These are phyloP conservation scores for Caryopteris hybrid DNA, from an alignment of 305 asterid species.

Conservation along the genomic window DNA sequence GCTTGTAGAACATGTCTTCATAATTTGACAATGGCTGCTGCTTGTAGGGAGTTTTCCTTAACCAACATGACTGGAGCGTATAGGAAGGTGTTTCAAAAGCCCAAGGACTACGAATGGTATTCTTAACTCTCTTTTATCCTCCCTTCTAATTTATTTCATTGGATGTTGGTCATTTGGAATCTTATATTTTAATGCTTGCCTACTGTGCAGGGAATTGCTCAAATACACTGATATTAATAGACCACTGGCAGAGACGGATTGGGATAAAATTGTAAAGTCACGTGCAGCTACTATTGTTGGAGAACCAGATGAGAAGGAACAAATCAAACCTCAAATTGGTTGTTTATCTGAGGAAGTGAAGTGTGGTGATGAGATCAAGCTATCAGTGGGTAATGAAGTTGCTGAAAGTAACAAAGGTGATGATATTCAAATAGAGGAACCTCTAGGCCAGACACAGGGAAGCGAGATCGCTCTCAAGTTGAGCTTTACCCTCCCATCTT, in stretches of 20 bases:
- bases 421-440: conserved; percentile 26
- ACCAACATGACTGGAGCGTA: conserved; percentile 86
- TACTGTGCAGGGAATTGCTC: conserved; percentile 65
- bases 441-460: conserved; percentile 29
- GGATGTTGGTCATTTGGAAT: conserved; percentile 6
- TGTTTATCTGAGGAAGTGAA: conserved; percentile 20
- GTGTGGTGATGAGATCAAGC: conserved; percentile 19
- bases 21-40: conserved; percentile 10
- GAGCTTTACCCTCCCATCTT: conserved; percentile 84
- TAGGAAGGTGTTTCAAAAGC: conserved; percentile 86
- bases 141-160: conserved; percentile 2
- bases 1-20: conserved; percentile 5
- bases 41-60: conserved; percentile 80
- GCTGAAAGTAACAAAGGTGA: conserved; percentile 23
- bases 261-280: conserved; percentile 60
- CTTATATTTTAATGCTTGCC: not conserved
- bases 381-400: conserved; percentile 21
- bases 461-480: conserved; percentile 69
- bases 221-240: conserved; percentile 58
- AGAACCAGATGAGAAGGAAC: conserved; percentile 25
- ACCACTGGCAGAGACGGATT: conserved; percentile 79
- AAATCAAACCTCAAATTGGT: conserved; percentile 18
- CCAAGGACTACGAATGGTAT: conserved; percentile 85
- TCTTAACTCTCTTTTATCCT: conserved; percentile 16
- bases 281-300: conserved; percentile 19